Evolutionary conservation across 208 protist genomes (phyloP), one percentile per base, ranked within the genome.

Genomic region (Crithidia bombi): DNA sequence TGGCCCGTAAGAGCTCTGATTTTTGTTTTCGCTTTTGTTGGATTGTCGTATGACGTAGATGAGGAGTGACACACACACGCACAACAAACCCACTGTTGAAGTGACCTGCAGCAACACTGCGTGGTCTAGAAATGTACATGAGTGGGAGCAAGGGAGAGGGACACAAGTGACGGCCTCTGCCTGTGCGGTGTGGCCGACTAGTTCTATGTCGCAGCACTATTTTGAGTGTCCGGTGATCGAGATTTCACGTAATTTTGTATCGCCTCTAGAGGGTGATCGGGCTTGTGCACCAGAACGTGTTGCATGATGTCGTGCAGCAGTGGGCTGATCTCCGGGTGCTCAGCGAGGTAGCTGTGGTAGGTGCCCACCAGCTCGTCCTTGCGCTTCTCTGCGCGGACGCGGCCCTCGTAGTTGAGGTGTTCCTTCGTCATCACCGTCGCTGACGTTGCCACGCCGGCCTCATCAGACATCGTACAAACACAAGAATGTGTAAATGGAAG

Each of bases 331-430:
- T 94, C 89, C 1, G 89, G 85, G 52, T 94, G 89, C 0, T 61
- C 54, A 5, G 68, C 58, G 11, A 94, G 76, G 69, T 94, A 94
- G 21, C 49, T 25, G 19, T 67, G 58, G 58, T 91, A 87, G 35
- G 57, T 43, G 9, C 35, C 63, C 32, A 25, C 61, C 9, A 87
- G 61, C 46, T 89, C 69, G 28, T 83, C 73, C 54, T 86, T 81
- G 52, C 68, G 73, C 69, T 90, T 86, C 65, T 94, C 89, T 44
- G 85, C 81, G 5, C 84, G 73, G 23, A 83, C 73, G 17, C 80
- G 72, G 32, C 85, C 84, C 54, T 90, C 85, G 50, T 86, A 94
- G 75, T 94, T 75, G 55, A 94, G 89, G 51, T 89, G 52, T 54
- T 90, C 88, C 65, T 90, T 78, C 78, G 47, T 66, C 15, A n/a